A percentile compares a stretch with the other conserved stretches of the same genome.
phyloP scores from a whole-genome alignment of 2,329 filamentous ascomycete species.

The Nigrograna mackinnonii region DNA sequence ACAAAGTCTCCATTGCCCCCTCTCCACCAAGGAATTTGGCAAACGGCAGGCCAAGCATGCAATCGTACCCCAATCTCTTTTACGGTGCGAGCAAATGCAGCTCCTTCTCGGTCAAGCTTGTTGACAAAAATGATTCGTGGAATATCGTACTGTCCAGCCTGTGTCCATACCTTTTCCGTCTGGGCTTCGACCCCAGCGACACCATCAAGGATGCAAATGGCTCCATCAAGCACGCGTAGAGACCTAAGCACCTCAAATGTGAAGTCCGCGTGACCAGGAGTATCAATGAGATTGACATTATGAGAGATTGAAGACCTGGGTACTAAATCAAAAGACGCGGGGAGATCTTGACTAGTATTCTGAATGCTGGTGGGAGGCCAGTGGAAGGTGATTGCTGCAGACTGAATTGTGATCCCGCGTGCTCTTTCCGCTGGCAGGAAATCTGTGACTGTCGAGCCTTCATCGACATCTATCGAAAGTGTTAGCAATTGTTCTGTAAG shows the following conservation, averaged over 20 bases:
- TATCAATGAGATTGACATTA: slow-evolving; percentile 70
- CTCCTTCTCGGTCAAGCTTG: slow-evolving; percentile 82
- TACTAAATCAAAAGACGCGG: slow-evolving; percentile 28
- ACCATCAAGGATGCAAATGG: slow-evolving; percentile 89
- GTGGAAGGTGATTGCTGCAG: slow-evolving; percentile 90
- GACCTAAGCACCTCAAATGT: slow-evolving; percentile 95
- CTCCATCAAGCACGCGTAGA: slow-evolving; percentile 83
- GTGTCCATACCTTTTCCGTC: slow-evolving; percentile 94
- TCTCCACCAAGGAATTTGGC: slow-evolving; percentile 94
- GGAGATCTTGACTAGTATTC: slow-evolving; percentile 22
- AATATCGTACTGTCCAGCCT: slow-evolving; percentile 83
- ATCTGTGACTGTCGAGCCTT: slow-evolving; percentile 95
- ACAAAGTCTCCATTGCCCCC: slow-evolving; percentile 71
- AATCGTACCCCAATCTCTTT: slow-evolving; percentile 82
- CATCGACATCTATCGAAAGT: slow-evolving; percentile 72
- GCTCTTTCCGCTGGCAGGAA: slow-evolving; percentile 92
- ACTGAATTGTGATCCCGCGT: slow-evolving; percentile 96
- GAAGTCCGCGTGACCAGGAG: slow-evolving; percentile 95
- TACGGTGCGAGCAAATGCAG: slow-evolving; percentile 80
- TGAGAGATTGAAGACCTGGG: slow-evolving; percentile 61
- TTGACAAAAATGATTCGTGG: slow-evolving; percentile 83
- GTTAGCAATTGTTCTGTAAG: background rate
- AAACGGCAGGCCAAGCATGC: slow-evolving; percentile 84
- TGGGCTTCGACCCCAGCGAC: slow-evolving; percentile 96
- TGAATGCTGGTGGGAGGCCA: slow-evolving; percentile 69